Evolutionary conservation across 2,329 filamentous ascomycete species (phyloP).

Genomic region (Alternaria gaisen): DNA sequence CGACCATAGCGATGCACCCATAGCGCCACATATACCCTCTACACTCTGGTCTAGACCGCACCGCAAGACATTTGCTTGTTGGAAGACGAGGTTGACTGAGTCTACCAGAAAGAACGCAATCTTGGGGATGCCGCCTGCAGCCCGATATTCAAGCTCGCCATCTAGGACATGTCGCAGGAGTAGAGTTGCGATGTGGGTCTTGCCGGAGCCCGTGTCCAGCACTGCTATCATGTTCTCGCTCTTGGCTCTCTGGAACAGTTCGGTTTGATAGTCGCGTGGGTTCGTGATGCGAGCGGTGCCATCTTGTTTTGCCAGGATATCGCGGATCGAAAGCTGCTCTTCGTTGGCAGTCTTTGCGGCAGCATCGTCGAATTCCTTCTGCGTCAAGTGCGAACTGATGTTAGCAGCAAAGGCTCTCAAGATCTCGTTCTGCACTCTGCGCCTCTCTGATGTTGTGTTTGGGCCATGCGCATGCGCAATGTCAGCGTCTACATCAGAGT

Average conservation of each 20-base stretch:
- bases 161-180: conserved; percentile 80
- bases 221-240: conserved; percentile 89
- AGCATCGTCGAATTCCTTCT: conserved; percentile 51
- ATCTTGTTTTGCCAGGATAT: conserved; percentile 63
- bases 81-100: conserved; percentile 87
- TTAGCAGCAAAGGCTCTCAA: conserved; percentile 55
- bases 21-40: conserved; percentile 76
- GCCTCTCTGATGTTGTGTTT: conserved; percentile 48
- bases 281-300: conserved; percentile 71
- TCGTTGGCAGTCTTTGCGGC: conserved; percentile 51
- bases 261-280: conserved; percentile 88
- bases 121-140: conserved; percentile 65
- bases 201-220: conserved; percentile 92
- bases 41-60: conserved; percentile 82
- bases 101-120: conserved; percentile 90
- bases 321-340: conserved; percentile 61
- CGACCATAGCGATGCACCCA: conserved; percentile 69
- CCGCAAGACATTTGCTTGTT: conserved; percentile 84
- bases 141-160: conserved; percentile 76
- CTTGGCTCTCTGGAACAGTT: conserved; percentile 90
- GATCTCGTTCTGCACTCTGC: conserved; percentile 53
- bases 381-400: conserved; percentile 54
- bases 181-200: conserved; percentile 93
- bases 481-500: conserved; percentile 40
- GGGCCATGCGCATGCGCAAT: conserved; percentile 30